Base-by-base conservation (phyloP, 2,329 filamentous ascomycete species). In the Escovopsis sp. region DNA sequence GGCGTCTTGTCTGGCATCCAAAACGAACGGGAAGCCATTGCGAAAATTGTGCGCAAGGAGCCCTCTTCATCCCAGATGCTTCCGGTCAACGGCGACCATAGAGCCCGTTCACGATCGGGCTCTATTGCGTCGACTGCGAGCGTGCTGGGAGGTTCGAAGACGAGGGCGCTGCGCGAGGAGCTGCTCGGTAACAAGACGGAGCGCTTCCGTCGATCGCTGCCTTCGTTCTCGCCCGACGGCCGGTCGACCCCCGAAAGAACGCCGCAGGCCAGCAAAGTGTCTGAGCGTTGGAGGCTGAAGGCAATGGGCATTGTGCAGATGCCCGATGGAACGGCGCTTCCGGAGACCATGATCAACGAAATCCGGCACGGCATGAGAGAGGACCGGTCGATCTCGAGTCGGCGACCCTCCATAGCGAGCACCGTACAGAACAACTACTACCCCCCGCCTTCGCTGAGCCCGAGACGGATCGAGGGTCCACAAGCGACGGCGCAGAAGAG, bases 291-390 rank as follows among this genome's bases (percentile, higher is more conserved):
- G 67, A 57, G 60, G 5, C 57, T 70, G 44, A 69, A 68, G 41
- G 66, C 66, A 36, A 68, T 69, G 66, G 67, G 66, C 9, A 62
- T 75, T 15, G 68, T 72, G 3, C 68, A 66, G 47, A 66, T 73
- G 63, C 63, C 68, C 4, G 66, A 75, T 47, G 65, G 72, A n/a
- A 65, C 68, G 39, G 71, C 69, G 46, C 50, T 73, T 3, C 72
- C 71, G 6, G 71, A 75, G 47, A 61, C 63, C 3, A 59, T 76
- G 35, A 69, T 68, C 11, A 51, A 63, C 33, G 65, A 70, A 26
- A 64, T 69, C n/a, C 38, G 34, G 49, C 53, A 65, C 42, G 60
- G 63, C 38, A 63, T 63, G 28, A 65, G 62, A 46, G 59, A 60
- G 6, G 64, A 61, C 42, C 51, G 57, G 1, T 61, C 18, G 18